Percentiles rank a stretch among this genome's conserved stretches.
These are phyloP conservation scores for Globisporangium cylindrosporum DNA, from an alignment of 352 stramenopile genomes.

Conservation along the genomic window DNA sequence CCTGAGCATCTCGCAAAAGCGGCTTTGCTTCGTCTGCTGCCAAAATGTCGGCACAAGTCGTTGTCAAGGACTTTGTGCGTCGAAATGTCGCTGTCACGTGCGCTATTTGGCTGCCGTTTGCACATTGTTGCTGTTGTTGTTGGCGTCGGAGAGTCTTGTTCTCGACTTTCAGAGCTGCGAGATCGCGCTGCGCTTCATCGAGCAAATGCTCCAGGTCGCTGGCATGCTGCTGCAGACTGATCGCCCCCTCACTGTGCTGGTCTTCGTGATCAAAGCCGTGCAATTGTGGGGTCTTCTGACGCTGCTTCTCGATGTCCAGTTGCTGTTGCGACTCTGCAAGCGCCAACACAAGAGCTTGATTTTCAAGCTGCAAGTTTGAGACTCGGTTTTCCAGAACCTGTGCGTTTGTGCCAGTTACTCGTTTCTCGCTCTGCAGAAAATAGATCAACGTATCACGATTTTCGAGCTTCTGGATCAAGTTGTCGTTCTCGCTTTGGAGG, in stretches of 20 bases:
- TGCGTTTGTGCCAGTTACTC: conserved; percentile 1
- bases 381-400: conserved; percentile 20
- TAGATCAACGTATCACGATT: neutral
- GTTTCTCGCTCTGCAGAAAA: conserved; percentile 9
- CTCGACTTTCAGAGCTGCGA: conserved; percentile 32
- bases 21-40: conserved; percentile 5
- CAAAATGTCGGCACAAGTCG: conserved; percentile 16
- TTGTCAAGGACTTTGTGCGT: conserved; percentile 9
- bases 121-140: neutral
- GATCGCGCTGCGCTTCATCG: conserved; percentile 31
- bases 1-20: neutral
- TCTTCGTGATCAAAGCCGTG: neutral
- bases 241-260: neutral
- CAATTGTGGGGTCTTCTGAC: neutral
- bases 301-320: neutral
- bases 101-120: neutral
- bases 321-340: neutral
- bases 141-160: conserved; percentile 32
- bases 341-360: conserved; percentile 10
- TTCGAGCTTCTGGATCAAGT: conserved; percentile 16
- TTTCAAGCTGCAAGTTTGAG: conserved; percentile 13
- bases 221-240: conserved; percentile 16
- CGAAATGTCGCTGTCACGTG: neutral
- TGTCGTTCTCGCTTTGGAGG: conserved; percentile 21
- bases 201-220: conserved; percentile 24